phyloP scores from a whole-genome alignment of 1,139 yeast genomes.

The Candida pseudoviswanathii region DNA sequence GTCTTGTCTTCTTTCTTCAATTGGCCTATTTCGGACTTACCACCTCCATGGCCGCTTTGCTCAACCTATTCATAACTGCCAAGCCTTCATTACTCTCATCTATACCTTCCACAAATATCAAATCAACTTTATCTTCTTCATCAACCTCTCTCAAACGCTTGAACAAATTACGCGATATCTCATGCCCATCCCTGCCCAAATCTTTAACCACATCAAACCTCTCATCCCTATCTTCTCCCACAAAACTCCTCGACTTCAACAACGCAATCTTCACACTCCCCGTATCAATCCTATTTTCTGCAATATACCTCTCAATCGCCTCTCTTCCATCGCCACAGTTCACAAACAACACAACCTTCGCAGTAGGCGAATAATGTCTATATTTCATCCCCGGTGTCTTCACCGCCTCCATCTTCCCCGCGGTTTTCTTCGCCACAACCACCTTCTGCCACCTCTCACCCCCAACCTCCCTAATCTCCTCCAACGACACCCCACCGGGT shows the following conservation, averaged over 20 bases:
- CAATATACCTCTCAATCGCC: constrained; percentile 31
- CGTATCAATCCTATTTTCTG: constrained; percentile 17
- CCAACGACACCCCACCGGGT: constrained; percentile 91
- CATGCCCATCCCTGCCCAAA: constrained; percentile 60
- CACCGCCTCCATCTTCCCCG: constrained; percentile 69
- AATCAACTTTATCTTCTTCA: constrained; percentile 52
- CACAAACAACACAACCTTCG: constrained; percentile 73
- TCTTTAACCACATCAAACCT: constrained; percentile 38
- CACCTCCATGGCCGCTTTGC: constrained; percentile 76
- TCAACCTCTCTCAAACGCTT: constrained; percentile 73
- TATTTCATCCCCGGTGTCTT: constrained; percentile 98
- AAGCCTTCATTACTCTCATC: constrained; percentile 75
- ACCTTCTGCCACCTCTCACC: constrained; percentile 68
- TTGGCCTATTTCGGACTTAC: constrained; percentile 18
- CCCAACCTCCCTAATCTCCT: constrained; percentile 64
- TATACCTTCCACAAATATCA: constrained; percentile 76
- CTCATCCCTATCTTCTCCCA: not conserved
- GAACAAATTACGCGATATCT: constrained; percentile 76
- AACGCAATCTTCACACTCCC: constrained; percentile 44
- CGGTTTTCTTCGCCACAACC: constrained; percentile 64
- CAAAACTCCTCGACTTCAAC: constrained; percentile 43
- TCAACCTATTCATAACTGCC: constrained; percentile 90
- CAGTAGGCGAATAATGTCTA: constrained; percentile 90
- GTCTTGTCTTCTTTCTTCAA: not conserved
- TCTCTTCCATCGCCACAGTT: constrained; percentile 48